A percentile compares a stretch with the other conserved stretches of the same genome.
Evolutionary conservation across 352 stramenopile species (phyloP).

Genomic region (Globisporangium abappressorium): DNA sequence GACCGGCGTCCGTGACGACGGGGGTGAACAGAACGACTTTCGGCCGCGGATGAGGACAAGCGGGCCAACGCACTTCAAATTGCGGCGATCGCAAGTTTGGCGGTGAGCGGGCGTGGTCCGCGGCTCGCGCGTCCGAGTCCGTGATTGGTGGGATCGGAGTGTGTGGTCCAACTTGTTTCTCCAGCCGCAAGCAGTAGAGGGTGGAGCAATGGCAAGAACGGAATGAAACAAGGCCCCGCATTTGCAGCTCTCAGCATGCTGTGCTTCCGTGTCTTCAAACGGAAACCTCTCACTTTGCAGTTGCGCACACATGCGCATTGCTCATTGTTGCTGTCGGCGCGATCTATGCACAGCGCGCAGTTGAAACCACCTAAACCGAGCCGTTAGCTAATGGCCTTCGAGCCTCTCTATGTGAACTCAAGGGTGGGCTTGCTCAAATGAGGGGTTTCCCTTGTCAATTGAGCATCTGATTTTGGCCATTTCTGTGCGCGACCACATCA

Average conservation of each 20-base stretch:
- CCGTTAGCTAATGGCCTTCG: constrained; percentile 1
- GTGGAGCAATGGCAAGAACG: not conserved
- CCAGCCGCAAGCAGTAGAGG: not conserved
- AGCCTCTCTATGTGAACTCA: not conserved
- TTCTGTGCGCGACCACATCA: not conserved
- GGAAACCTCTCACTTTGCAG: not conserved
- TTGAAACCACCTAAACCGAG: constrained; percentile 6
- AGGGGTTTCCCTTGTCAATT: not conserved
- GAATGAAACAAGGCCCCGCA: too few species aligned
- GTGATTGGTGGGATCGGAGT: not conserved
- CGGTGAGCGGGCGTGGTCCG: not conserved
- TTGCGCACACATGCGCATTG: not conserved
- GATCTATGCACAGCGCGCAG: not conserved
- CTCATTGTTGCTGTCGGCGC: not conserved
- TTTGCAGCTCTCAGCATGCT: not conserved
- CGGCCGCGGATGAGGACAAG: not conserved
- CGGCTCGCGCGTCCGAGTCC: not conserved
- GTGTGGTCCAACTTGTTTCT: not conserved
- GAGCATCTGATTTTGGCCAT: constrained; percentile 7
- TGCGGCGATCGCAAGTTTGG: not conserved
- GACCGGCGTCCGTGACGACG: not conserved
- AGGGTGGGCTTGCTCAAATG: not conserved
- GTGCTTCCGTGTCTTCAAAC: not conserved
- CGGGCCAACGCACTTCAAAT: not conserved
- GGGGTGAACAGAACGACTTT: not conserved